These are phyloP conservation scores for Bjerkandera adusta DNA, from an alignment of 1,284 basidiomycete species.

Conservation along the genomic window DNA sequence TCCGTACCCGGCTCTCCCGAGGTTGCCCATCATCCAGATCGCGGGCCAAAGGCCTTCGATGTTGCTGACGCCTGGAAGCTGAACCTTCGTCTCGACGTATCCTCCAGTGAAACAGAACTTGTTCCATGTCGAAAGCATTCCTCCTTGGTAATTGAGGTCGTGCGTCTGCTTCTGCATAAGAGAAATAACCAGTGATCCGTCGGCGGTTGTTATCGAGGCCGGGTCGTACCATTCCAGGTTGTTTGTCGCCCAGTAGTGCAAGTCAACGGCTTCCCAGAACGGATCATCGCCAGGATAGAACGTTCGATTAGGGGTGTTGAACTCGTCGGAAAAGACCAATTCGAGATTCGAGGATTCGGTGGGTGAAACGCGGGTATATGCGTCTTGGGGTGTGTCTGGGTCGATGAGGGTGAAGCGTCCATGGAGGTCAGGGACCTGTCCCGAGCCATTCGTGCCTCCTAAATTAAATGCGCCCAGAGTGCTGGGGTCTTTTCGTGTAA, in stretches of 20 bases:
- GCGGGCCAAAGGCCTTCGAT: constrained; percentile 49
- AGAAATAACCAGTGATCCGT: constrained; percentile 64
- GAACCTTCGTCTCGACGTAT: constrained; percentile 39
- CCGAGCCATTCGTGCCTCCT: constrained; percentile 44
- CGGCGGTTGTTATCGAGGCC: constrained; percentile 57
- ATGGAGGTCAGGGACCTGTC: constrained; percentile 28
- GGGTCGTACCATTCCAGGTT: constrained; percentile 66
- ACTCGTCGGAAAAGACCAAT: constrained; percentile 72
- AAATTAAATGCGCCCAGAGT: constrained; percentile 44
- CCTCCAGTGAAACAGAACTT: constrained; percentile 67
- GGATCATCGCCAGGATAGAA: constrained; percentile 55
- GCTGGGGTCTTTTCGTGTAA: constrained; percentile 27
- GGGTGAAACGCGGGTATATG: constrained; percentile 39
- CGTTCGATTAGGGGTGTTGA: constrained; percentile 57
- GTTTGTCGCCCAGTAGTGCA: constrained; percentile 67
- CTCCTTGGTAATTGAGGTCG: constrained; percentile 56
- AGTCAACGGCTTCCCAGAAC: constrained; percentile 67
- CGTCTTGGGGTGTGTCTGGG: constrained; percentile 44
- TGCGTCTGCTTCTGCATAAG: constrained; percentile 44
- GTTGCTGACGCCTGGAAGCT: constrained; percentile 37
- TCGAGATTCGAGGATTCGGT: constrained; percentile 39
- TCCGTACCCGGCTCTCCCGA: constrained; percentile 65
- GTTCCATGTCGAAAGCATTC: constrained; percentile 44
- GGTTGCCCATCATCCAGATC: constrained; percentile 67
- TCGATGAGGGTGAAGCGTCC: constrained; percentile 48